Evolutionary conservation across 768 basidiomycete species (phyloP).

Genomic region (Mycena rebaudengoi): DNA sequence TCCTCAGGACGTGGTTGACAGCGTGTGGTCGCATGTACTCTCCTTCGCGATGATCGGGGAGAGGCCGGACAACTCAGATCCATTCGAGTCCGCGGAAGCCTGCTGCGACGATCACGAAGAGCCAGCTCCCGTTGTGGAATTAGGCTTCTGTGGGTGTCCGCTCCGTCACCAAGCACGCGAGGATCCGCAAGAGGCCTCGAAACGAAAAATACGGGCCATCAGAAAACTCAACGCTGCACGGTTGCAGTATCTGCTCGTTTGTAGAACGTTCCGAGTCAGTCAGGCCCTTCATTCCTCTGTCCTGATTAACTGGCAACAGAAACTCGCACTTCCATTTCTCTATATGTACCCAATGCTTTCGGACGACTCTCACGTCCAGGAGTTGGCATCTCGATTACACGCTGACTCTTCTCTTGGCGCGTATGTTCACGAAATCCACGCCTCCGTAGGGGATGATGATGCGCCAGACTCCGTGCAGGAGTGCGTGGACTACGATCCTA

Average conservation of each 20-base stretch:
- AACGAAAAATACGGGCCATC: no score
- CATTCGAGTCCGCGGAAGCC: no score
- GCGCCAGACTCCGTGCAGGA: background rate
- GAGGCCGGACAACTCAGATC: background rate
- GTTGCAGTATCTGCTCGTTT: background rate
- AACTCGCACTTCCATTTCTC: background rate
- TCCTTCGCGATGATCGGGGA: background rate
- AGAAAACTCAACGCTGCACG: background rate
- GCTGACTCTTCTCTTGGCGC: background rate
- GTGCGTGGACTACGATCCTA: no score
- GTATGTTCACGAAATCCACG: background rate
- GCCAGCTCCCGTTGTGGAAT: no score
- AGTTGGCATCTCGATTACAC: background rate
- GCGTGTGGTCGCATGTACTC: background rate
- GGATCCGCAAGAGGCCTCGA: no score
- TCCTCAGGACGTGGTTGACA: background rate
- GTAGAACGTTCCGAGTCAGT: constrained; percentile 2
- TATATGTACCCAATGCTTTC: background rate
- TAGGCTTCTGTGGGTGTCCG: no score
- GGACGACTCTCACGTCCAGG: background rate
- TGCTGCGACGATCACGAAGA: no score
- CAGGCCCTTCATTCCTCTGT: background rate
- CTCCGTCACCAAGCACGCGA: no score
- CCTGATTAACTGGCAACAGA: background rate
- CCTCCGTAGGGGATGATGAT: no score